These are phyloP conservation scores for Linum trigynum DNA, from an alignment of 345 rosid species.

Conservation along the genomic window DNA sequence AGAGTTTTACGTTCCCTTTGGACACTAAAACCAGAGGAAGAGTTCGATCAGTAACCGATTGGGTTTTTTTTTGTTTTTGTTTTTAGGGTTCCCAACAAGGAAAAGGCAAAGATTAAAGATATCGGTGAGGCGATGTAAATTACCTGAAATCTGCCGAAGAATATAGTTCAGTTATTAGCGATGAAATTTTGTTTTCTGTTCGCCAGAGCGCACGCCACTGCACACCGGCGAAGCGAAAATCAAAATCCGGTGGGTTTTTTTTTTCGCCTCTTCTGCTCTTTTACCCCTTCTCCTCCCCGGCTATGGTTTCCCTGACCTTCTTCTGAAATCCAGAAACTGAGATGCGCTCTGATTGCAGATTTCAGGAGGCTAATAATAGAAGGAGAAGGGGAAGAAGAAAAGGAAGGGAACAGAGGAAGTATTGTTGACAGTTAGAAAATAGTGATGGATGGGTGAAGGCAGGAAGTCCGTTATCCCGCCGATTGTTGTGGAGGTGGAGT, in stretches of 20 bases:
- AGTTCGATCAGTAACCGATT: too few species aligned
- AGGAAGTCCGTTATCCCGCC: background rate
- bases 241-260: background rate
- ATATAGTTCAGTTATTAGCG: too few species aligned
- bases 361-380: background rate
- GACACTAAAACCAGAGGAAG: too few species aligned
- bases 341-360: background rate
- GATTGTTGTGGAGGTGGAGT: background rate
- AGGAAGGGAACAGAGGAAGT: background rate
- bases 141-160: background rate
- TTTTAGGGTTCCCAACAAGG: too few species aligned
- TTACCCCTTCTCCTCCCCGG: background rate
- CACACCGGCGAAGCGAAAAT: background rate
- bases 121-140: background rate
- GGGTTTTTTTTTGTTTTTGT: too few species aligned
- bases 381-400: background rate
- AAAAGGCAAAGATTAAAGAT: background rate
- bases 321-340: background rate
- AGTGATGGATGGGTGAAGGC: background rate
- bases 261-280: background rate
- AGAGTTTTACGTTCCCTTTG: too few species aligned
- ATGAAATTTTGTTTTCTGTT: too few species aligned
- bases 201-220: slow-evolving; percentile 1
- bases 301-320: background rate
- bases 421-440: background rate